phyloP scores from a whole-genome alignment of 345 rosid species.

The Lepidium didymum region DNA sequence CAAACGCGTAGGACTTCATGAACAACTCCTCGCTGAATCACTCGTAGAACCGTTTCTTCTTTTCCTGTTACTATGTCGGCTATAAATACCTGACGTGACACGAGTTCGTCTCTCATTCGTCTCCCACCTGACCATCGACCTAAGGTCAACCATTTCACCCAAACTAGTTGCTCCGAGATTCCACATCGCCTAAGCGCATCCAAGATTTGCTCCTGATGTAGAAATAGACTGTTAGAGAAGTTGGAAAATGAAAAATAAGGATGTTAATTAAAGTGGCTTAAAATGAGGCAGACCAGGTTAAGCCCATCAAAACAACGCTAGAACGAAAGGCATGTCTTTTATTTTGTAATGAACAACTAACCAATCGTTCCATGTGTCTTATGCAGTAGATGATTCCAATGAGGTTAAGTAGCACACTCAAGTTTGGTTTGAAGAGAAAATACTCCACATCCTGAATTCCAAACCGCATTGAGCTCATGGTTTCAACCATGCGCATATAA shows the following conservation, averaged over 20 bases:
- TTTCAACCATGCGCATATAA: slow-evolving; percentile 16
- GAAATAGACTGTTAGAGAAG: not conserved
- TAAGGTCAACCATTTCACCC: slow-evolving; percentile 65
- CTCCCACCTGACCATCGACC: slow-evolving; percentile 62
- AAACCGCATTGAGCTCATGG: slow-evolving; percentile 19
- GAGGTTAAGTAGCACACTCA: slow-evolving; percentile 20
- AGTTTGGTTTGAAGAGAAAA: slow-evolving; percentile 25
- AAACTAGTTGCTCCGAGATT: slow-evolving; percentile 46
- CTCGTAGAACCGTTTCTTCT: slow-evolving; percentile 43
- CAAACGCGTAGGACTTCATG: slow-evolving; percentile 60
- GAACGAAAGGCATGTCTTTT: not conserved
- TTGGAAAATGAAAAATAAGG: not conserved
- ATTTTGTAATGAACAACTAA: not conserved
- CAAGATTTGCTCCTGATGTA: slow-evolving; percentile 34
- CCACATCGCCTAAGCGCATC: slow-evolving; percentile 36
- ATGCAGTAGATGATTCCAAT: slow-evolving; percentile 27
- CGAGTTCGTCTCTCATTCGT: slow-evolving; percentile 61
- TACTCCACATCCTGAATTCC: slow-evolving; percentile 25
- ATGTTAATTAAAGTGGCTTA: not conserved
- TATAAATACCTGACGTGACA: slow-evolving; percentile 40
- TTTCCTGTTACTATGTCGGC: slow-evolving; percentile 37
- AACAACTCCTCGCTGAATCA: slow-evolving; percentile 59
- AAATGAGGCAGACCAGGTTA: too few species aligned
- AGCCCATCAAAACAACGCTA: too few species aligned
- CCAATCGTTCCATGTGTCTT: slow-evolving; percentile 6